Base-by-base conservation (phyloP, 768 basidiomycete species). In the Pleurotus platypus region DNA sequence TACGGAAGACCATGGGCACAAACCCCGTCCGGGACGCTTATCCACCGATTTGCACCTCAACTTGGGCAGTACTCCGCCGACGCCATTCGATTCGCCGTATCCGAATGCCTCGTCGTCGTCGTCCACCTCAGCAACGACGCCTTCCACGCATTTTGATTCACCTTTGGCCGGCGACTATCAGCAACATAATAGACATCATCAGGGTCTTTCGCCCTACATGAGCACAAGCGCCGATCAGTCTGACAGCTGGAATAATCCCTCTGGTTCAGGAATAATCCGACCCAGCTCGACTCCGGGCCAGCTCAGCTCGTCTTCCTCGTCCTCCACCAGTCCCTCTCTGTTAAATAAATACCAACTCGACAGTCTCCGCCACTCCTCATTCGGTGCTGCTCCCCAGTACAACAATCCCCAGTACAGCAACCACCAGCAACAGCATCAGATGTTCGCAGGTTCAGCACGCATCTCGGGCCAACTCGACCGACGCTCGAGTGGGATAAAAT, bases 381-480 rank as follows among this genome's bases (percentile, higher is more conserved):
- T 86, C 73, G 81, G 77, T 72, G 74, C 80, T 51, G 71, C 81
- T 60, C 78, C 81, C 71, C 73, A 79, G 66, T 35, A 35, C 30
- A 35, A 35, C 30, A 35, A 35, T 35, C 30, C 30, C 11, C 30
- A 35, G 30, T 35, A 35, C 30, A 35, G 9, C 30, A 11, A 35
- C 30, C 30, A 35, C 30, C 80, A 79, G 69, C 76, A 79, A 70
- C 18, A 37, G 18, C 51, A 50, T 11, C 82, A 81, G 57, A 81
- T 89, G 78, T 89, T 79, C 69, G 75, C 78, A 68, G 83, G 79
- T 69, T 78, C 86, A 67, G 79, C 83, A 68, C 88, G 88, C 69
- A 87, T 89, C 64, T 81, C 86, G 67, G 84, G 80, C 62, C 87
- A 87, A 69, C 79, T 81, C 65, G 84, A 85, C 76, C 81, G 83